Evolutionary conservation across 2,329 filamentous ascomycete genomes (phyloP), one percentile per base, ranked within the genome.

Genomic region (Ceratocystiopsis minuta): DNA sequence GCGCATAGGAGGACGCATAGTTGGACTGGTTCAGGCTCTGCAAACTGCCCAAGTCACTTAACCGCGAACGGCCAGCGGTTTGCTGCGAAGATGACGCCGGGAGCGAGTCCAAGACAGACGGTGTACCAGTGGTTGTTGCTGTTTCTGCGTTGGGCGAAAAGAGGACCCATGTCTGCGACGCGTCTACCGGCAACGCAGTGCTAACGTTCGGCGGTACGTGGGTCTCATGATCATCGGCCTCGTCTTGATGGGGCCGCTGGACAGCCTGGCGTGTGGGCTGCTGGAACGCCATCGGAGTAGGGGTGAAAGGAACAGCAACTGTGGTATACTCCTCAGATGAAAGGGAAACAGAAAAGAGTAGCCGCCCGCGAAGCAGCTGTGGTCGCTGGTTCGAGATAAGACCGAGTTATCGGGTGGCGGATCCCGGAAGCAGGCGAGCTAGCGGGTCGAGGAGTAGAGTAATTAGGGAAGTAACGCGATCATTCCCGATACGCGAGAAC

Each of bases 141-240:
- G 66, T 63, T 45, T 68, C 70, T 48, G 77, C 76, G 10, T 70
- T 68, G 2, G 84, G 84, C 9, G 86, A 83, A 65, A 98, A 98
- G 49, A 98, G 75, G 42, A 96, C 80, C 90, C 90, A 98, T 71
- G 93, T 88, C 59, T 90, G 80, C 13, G 83, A 80, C 49, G 87
- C 80, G 46, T 82, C 75, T 39, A 50, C 38, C 16, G 42, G 24
- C 9, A 28, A 28, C 6, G 11, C 9, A 28, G 7, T 28, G 24
- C 2, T 10, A 28, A 28, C 24, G 24, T 10, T 28, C 24, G 24
- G n/a, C n/a, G n/a, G 24, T 28, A 28, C 24, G 7, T 28, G 24
- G 24, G 6, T 28, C 24, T 28, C 24, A 28, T 10, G 24, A 28
- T 28, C 24, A 10, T 28, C 24, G 24, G 34, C 32, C 4, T 43